These are phyloP conservation scores for Apium graveolens DNA, from an alignment of 129 eudicot species.

Conservation along the genomic window DNA sequence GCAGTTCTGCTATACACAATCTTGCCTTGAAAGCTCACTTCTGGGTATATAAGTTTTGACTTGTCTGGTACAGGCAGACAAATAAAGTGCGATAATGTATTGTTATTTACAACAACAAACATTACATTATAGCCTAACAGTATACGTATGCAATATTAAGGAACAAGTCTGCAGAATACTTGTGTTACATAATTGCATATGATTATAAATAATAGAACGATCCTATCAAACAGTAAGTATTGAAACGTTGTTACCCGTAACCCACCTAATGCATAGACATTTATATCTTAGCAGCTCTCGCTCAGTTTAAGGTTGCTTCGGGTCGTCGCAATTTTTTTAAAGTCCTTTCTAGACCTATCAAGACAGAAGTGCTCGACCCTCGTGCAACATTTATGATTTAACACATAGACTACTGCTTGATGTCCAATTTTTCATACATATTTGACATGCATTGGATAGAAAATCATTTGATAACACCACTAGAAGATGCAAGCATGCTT, in stretches of 20 bases:
- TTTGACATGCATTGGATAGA: not conserved
- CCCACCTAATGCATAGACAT: not conserved
- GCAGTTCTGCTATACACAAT: slow-evolving; percentile 59
- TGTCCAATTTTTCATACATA: not conserved
- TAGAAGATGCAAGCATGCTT: not conserved
- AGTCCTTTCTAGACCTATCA: not conserved
- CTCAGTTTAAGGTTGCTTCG: not conserved
- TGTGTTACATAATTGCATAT: not conserved
- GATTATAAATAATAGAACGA: not conserved
- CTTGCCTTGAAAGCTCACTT: slow-evolving; percentile 56
- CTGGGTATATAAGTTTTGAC: slow-evolving; percentile 29
- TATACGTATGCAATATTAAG: not conserved
- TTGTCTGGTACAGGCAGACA: slow-evolving; percentile 29
- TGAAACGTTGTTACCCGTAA: no score
- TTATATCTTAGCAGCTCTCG: not conserved
- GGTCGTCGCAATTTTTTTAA: not conserved
- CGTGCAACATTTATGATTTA: not conserved
- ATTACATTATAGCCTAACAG: not conserved
- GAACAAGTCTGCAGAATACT: not conserved
- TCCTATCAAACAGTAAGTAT: not conserved
- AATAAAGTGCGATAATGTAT: not conserved
- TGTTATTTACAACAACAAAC: not conserved
- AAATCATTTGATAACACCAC: not conserved
- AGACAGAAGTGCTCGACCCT: not conserved
- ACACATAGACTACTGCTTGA: not conserved